Evolutionary conservation across 257 asterid species (phyloP).

Genomic region (Ocimum tenuiflorum): DNA sequence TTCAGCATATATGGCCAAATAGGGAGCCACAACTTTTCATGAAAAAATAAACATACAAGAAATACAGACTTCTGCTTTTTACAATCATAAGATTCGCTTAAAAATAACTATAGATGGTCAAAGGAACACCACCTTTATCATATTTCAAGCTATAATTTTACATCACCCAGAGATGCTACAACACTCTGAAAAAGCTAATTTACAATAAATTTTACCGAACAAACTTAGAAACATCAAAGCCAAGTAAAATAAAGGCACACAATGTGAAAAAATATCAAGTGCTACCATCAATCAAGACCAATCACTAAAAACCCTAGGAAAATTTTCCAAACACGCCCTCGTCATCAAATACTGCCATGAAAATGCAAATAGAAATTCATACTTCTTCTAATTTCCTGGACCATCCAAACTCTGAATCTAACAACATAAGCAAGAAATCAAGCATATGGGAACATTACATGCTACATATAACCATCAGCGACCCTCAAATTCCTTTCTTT

Average conservation of each 20-base stretch:
- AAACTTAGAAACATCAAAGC: neutral
- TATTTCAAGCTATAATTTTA: too few relatives aligned
- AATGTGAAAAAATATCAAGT: neutral
- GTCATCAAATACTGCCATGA: neutral
- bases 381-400: neutral
- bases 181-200: too few relatives aligned
- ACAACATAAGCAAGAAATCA: neutral
- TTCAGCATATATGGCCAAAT: too few relatives aligned
- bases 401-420: conserved; percentile 25
- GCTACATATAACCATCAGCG: neutral
- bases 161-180: too few relatives aligned
- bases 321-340: neutral
- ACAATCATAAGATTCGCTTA: too few relatives aligned
- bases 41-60: too few relatives aligned
- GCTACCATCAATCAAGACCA: conserved; percentile 2
- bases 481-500: neutral
- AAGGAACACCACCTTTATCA: too few relatives aligned
- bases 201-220: too few relatives aligned
- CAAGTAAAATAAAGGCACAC: neutral
- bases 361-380: neutral
- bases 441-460: neutral
- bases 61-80: too few relatives aligned
- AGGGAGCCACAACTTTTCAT: too few relatives aligned
- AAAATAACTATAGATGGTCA: too few relatives aligned
- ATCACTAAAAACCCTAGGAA: too few relatives aligned